A percentile compares a stretch with the other conserved stretches of the same genome.
Conservation (phyloP, 345 rosid species). For the Murraya koenigii region DNA sequence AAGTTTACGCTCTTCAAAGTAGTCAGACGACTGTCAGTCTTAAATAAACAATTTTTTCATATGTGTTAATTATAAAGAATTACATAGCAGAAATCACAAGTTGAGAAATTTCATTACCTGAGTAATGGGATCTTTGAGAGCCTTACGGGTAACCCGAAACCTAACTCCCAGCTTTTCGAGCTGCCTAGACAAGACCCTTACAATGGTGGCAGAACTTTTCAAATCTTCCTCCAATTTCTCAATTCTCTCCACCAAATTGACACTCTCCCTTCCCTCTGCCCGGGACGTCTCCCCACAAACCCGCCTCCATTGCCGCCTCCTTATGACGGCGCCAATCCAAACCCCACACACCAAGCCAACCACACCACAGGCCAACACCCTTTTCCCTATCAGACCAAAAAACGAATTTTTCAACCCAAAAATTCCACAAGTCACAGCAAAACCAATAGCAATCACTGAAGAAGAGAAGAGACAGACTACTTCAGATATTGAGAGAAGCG, state of each 20-base stretch:
- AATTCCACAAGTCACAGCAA: constrained; percentile 45
- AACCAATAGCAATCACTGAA: constrained; percentile 42
- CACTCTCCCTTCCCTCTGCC: constrained; percentile 27
- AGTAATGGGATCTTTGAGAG: constrained; percentile 74
- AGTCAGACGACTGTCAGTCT: not conserved
- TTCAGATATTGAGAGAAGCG: constrained; percentile 54
- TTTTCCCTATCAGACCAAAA: constrained; percentile 51
- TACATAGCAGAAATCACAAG: not conserved
- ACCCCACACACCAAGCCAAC: constrained; percentile 55
- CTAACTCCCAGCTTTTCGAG: constrained; percentile 89
- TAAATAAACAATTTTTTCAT: not conserved
- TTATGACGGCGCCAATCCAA: constrained; percentile 56
- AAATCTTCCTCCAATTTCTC: constrained; percentile 88
- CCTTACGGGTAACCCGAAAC: constrained; percentile 71
- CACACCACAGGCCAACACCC: constrained; percentile 50
- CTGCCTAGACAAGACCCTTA: constrained; percentile 75
- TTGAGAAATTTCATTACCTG: constrained; percentile 46
- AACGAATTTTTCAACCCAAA: constrained; percentile 27
- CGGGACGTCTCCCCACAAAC: constrained; percentile 41
- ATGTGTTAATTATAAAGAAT: not conserved
- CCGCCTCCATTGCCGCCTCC: constrained; percentile 77
- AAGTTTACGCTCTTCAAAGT: not conserved
- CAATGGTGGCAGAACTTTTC: constrained; percentile 56
- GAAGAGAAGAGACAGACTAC: constrained; percentile 57
- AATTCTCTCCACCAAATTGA: constrained; percentile 59